Percentiles rank a stretch among this genome's conserved stretches.
These are phyloP conservation scores for Rosa persica DNA, from an alignment of 306 rosid species.

Conservation along the genomic window DNA sequence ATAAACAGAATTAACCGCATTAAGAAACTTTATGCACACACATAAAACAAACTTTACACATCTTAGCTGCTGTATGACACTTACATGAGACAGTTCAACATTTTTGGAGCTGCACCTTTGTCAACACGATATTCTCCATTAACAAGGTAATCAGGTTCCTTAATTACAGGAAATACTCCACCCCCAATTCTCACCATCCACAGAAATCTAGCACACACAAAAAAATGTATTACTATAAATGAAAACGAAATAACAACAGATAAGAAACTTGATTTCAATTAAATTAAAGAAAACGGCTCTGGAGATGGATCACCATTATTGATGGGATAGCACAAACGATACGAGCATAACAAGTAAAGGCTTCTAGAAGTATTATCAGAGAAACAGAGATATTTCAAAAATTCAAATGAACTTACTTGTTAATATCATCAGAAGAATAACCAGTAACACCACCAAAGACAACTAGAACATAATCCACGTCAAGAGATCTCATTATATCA, in stretches of 20 bases:
- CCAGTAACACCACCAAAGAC: conserved; percentile 99
- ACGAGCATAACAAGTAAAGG: background rate
- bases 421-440: conserved; percentile 97
- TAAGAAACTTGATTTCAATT: background rate
- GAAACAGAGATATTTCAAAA: conserved; percentile 14
- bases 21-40: background rate
- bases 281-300: background rate
- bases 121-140: conserved; percentile 99
- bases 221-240: conserved; percentile 15
- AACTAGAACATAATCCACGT: conserved; percentile 92
- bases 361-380: conserved; percentile 3
- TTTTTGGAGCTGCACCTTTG: conserved; percentile 99
- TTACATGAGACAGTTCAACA: conserved; percentile 99
- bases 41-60: background rate
- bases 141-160: conserved; percentile 96
- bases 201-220: conserved; percentile 58
- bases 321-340: background rate
- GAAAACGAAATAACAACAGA: background rate
- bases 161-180: conserved; percentile 95
- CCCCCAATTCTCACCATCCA: conserved; percentile 99
- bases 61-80: conserved; percentile 30
- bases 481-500: conserved; percentile 91
- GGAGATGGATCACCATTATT: background rate
- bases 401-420: conserved; percentile 67
- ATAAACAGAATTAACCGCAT: background rate